Conservation (phyloP, 768 basidiomycete species). For the Jaapia argillacea region DNA sequence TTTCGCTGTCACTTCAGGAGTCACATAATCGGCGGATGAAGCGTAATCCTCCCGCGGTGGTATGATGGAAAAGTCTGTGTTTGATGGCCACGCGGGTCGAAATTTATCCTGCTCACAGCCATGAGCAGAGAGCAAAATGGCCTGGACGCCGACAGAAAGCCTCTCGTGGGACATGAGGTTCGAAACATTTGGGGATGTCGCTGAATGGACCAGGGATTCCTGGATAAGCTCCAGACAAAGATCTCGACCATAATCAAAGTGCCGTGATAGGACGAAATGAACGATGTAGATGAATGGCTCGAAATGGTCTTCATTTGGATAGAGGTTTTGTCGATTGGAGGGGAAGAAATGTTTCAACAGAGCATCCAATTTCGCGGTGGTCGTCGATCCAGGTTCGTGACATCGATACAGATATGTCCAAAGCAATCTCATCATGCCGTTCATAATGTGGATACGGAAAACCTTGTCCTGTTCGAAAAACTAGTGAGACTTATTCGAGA, state of each 20-base stretch:
- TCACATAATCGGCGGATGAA: conserved; percentile 53
- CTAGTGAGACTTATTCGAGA: conserved; percentile 5
- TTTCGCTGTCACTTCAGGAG: conserved; percentile 44
- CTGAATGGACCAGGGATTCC: conserved; percentile 40
- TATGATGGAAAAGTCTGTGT: conserved; percentile 49
- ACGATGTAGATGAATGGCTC: conserved; percentile 71
- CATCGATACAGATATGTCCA: conserved; percentile 97
- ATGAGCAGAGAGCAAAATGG: conserved; percentile 63
- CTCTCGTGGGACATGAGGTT: conserved; percentile 57
- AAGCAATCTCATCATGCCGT: conserved; percentile 71
- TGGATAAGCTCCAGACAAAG: conserved; percentile 74
- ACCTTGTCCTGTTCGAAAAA: conserved; percentile 57
- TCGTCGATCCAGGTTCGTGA: conserved; percentile 72
- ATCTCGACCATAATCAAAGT: conserved; percentile 80
- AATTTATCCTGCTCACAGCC: conserved; percentile 62
- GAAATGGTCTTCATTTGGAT: conserved; percentile 64
- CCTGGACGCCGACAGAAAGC: conserved; percentile 64
- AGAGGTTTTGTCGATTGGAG: conserved; percentile 44
- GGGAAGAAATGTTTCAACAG: conserved; percentile 77
- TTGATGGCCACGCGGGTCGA: conserved; percentile 73
- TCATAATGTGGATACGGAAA: conserved; percentile 60
- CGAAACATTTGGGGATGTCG: conserved; percentile 29
- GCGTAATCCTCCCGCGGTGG: conserved; percentile 58
- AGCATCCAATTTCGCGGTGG: conserved; percentile 68
- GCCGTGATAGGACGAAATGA: conserved; percentile 76